These are phyloP conservation scores for Pseudogymnoascus sp. DNA, from an alignment of 2,329 filamentous ascomycete species.

Conservation along the genomic window DNA sequence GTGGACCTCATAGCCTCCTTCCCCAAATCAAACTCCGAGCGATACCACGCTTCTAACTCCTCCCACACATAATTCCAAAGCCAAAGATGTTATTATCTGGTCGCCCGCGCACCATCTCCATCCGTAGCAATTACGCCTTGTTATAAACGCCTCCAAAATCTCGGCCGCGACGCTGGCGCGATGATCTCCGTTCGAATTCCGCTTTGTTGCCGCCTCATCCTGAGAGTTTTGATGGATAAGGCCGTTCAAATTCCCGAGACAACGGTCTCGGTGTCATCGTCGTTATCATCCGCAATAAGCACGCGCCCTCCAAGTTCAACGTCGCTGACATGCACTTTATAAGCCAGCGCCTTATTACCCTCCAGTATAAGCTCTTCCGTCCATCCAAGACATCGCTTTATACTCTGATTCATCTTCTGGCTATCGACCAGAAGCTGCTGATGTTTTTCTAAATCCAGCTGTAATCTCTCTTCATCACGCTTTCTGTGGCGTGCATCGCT, in stretches of 20 bases:
- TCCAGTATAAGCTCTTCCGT: slow-evolving; percentile 87
- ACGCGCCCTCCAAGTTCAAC: slow-evolving; percentile 75
- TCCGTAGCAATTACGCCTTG: not conserved
- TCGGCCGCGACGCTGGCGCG: not conserved
- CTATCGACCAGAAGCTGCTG: slow-evolving; percentile 81
- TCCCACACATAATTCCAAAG: not conserved
- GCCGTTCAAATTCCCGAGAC: not conserved
- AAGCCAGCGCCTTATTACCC: slow-evolving; percentile 77
- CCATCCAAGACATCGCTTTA: slow-evolving; percentile 81
- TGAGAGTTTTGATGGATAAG: not conserved
- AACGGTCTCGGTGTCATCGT: slow-evolving; percentile 19
- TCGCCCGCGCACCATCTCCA: not conserved
- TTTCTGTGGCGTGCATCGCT: slow-evolving; percentile 48
- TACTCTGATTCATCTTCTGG: slow-evolving; percentile 89
- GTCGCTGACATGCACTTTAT: slow-evolving; percentile 70
- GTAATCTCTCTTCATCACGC: slow-evolving; percentile 73
- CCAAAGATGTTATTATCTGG: slow-evolving; percentile 5
- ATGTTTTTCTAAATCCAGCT: slow-evolving; percentile 78
- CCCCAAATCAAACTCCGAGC: slow-evolving; percentile 1
- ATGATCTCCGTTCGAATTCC: slow-evolving; percentile 14
- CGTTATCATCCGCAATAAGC: slow-evolving; percentile 58
- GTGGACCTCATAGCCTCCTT: slow-evolving; percentile 7
- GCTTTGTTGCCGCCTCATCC: not conserved
- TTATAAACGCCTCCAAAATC: not conserved
- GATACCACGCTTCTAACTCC: not conserved